phyloP scores from a whole-genome alignment of 1,284 basidiomycete species.

The Clitocybe nebularis region DNA sequence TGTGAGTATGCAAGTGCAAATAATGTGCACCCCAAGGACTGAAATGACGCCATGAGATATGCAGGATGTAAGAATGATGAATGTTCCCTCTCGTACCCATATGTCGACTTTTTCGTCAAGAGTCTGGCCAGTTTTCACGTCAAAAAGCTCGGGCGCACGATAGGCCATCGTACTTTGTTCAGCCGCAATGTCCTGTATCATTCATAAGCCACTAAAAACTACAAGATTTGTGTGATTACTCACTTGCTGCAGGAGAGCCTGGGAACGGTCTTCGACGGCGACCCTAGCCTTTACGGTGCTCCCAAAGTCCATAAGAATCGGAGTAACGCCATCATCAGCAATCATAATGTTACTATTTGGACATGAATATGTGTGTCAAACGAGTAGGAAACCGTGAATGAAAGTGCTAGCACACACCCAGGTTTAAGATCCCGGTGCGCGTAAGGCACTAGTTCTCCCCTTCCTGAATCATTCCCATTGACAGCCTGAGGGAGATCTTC shows the following conservation, averaged over 20 bases:
- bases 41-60: no score
- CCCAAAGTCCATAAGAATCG: conserved; percentile 98
- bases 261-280: conserved; percentile 73
- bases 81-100: conserved; percentile 87
- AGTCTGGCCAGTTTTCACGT: conserved; percentile 84
- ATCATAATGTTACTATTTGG: conserved; percentile 88
- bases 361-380: no score
- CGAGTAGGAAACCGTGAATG: no score
- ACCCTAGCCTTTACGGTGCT: conserved; percentile 82
- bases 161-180: conserved; percentile 98
- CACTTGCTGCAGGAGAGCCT: conserved; percentile 75
- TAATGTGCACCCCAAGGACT: conserved; percentile 91
- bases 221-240: neutral
- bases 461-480: conserved; percentile 32
- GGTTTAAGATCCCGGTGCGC: conserved; percentile 98
- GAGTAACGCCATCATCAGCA: conserved; percentile 79
- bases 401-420: conserved; percentile 66
- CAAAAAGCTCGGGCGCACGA: conserved; percentile 91
- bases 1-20: conserved; percentile 90
- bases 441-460: conserved; percentile 75
- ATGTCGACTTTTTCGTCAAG: conserved; percentile 96
- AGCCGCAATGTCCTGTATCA: conserved; percentile 78
- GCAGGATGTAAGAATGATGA: no score
- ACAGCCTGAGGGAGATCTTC: conserved; percentile 50
- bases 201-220: conserved; percentile 1